Evolutionary conservation across 352 stramenopile species (phyloP), one percentile per base, ranked within the genome.

Genomic region (Thalassiosira mediterranea): DNA sequence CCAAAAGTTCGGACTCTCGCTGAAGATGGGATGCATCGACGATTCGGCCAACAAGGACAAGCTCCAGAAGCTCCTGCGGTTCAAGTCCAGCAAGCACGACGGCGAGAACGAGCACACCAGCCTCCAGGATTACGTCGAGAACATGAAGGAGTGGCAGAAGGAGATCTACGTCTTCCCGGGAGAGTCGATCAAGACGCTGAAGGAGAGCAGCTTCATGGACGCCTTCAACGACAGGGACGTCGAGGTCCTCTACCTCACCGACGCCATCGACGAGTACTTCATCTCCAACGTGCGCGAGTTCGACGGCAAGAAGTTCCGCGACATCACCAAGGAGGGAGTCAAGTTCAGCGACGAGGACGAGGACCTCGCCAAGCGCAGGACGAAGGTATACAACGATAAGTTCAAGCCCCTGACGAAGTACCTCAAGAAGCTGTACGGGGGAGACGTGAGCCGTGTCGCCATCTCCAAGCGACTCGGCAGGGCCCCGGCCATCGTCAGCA

Each of bases 1-100:
- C 94, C 93, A 98, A 38, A 90, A 97, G 76, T 99, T 99, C 66
- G 92, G 95, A 68, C 97, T 97, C 75, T 98, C 95, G 62, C 95
- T 99, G 74, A 99, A 99, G 90, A 92, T 99, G 59, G 97, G 97
- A 29, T 91, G 98, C 47, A 98, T 99, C 84, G 97, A 99, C 72
- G 97, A 99, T 79, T 88, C 91, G 56, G 90, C 92, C 13, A 98
- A 98, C 86, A 92, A 94, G 42, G 87, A 81, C 65, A 91, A 89
- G 84, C 87, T 99, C 32, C 79, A 95, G 10, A 99, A 99, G 82
- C 87, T 99, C 37, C 84, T 99, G 19, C 93, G 97, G 58, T 99
- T 98, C 89, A 96, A 98, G 81, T 95, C 95, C 19, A 97, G 89
- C 76, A 96, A 97, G 77, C 96, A 91, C 37, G 80, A 93, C 23